phyloP scores from a whole-genome alignment of 139 green algal genomes.

The Auxenochlorella pyrenoidosa region DNA sequence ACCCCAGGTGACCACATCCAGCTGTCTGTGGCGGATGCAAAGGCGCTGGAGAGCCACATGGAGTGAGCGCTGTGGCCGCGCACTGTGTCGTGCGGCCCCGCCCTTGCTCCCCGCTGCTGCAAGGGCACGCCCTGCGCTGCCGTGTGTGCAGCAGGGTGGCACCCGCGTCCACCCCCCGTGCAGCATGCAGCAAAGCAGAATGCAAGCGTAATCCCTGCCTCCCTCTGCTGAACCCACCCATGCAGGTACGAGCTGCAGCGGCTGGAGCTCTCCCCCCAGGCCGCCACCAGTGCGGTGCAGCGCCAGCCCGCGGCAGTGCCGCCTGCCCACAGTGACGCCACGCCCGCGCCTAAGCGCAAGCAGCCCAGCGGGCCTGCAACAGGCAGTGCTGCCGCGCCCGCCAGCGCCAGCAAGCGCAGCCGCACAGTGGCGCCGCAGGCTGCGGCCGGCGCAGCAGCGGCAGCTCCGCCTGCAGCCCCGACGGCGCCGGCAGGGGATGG shows the following conservation, averaged over 20 bases:
- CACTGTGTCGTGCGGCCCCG: neutral
- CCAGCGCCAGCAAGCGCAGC: slow-evolving; percentile 4
- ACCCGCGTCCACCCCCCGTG: too few species aligned
- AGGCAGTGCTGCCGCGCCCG: neutral
- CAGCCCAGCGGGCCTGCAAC: neutral
- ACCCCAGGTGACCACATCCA: slow-evolving; percentile 9
- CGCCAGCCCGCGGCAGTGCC: neutral
- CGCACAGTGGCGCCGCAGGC: neutral
- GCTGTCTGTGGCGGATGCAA: neutral
- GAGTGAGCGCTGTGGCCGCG: slow-evolving; percentile 30
- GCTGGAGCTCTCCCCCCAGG: neutral
- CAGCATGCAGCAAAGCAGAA: too few species aligned
- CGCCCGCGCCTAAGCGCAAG: slow-evolving; percentile 12
- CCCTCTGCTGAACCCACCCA: neutral
- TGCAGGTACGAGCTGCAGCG: slow-evolving; percentile 16
- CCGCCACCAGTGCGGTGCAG: slow-evolving; percentile 10
- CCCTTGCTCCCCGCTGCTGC: too few species aligned
- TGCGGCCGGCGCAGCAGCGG: neutral
- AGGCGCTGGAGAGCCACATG: too few species aligned
- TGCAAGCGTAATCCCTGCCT: neutral
- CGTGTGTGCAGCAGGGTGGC: too few species aligned
- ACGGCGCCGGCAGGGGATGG: neutral
- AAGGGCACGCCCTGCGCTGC: too few species aligned
- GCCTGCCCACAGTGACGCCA: neutral
- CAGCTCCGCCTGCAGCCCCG: neutral